Conservation (phyloP, 2,329 filamentous ascomycete genomes). For the Talaromyces sp. region DNA sequence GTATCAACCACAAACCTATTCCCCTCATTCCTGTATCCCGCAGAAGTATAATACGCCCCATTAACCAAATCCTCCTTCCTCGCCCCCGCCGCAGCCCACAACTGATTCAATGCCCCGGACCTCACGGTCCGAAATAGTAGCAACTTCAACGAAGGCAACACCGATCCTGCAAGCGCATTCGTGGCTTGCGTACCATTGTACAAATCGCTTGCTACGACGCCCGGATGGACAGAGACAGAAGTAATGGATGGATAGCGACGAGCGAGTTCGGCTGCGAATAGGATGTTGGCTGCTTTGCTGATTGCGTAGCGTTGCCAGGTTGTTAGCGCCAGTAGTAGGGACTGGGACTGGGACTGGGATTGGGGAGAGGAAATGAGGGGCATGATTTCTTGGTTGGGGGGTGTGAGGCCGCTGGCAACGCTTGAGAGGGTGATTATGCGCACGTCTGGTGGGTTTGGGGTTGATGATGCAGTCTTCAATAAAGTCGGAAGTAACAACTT, state of each 20-base stretch:
- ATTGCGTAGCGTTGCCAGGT: slow-evolving; percentile 47
- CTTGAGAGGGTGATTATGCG: slow-evolving; percentile 38
- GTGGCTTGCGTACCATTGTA: slow-evolving; percentile 29
- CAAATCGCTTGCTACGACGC: slow-evolving; percentile 40
- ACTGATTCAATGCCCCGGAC: slow-evolving; percentile 37
- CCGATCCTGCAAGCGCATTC: slow-evolving; percentile 22
- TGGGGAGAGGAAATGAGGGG: neutral
- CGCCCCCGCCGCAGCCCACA: slow-evolving; percentile 38
- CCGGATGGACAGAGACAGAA: slow-evolving; percentile 48
- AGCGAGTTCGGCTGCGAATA: slow-evolving; percentile 45
- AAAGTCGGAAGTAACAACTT: slow-evolving; percentile 41
- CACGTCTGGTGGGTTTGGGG: slow-evolving; percentile 23
- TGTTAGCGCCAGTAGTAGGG: slow-evolving; percentile 28
- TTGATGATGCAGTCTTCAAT: slow-evolving; percentile 27
- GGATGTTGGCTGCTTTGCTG: slow-evolving; percentile 49
- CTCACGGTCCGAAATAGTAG: slow-evolving; percentile 29
- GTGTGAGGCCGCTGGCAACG: slow-evolving; percentile 30
- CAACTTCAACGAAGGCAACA: slow-evolving; percentile 18
- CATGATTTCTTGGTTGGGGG: slow-evolving; percentile 13
- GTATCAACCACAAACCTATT: slow-evolving; percentile 29
- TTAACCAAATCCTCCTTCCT: slow-evolving; percentile 29
- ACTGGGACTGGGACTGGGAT: too few relatives aligned
- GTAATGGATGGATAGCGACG: slow-evolving; percentile 41
- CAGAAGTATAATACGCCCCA: slow-evolving; percentile 40
- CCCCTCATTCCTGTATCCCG: slow-evolving; percentile 30